Conservation (phyloP, 2,329 filamentous ascomycete genomes). For the Neophaeococcomyces mojaviensis region DNA sequence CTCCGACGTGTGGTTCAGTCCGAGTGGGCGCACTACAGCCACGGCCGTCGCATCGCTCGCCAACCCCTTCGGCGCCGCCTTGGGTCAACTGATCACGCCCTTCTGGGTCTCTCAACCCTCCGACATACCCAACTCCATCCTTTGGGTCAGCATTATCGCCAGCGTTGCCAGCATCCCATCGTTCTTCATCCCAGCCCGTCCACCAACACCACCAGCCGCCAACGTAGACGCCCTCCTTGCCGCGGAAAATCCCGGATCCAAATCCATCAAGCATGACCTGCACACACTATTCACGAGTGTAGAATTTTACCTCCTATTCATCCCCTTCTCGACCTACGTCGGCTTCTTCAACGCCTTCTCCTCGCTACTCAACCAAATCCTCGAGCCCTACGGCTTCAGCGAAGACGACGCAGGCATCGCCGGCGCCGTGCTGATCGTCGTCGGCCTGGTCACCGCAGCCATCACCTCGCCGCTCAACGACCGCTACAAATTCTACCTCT, state of each 20-base stretch:
- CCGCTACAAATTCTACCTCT: constrained; percentile 70
- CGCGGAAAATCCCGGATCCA: constrained; percentile 46
- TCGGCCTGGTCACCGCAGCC: constrained; percentile 71
- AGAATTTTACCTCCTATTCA: constrained; percentile 71
- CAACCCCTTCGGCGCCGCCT: constrained; percentile 81
- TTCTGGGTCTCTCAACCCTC: constrained; percentile 57
- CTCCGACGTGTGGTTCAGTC: constrained; percentile 91
- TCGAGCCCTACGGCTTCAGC: constrained; percentile 75
- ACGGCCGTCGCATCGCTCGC: constrained; percentile 79
- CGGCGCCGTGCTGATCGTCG: constrained; percentile 80
- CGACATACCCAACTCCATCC: constrained; percentile 71
- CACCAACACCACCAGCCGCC: constrained; percentile 65
- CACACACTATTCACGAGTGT: constrained; percentile 49
- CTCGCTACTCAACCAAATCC: constrained; percentile 80
- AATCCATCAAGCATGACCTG: constrained; percentile 50
- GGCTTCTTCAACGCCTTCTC: constrained; percentile 91
- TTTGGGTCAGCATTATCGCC: constrained; percentile 77
- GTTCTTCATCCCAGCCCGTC: constrained; percentile 69
- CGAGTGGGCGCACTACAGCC: constrained; percentile 71
- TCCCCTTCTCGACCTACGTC: constrained; percentile 79
- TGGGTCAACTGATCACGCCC: constrained; percentile 81
- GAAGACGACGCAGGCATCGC: constrained; percentile 83
- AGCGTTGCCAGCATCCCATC: constrained; percentile 63
- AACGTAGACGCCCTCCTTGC: constrained; percentile 33
- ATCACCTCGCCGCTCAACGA: constrained; percentile 76